Evolutionary conservation across 2,329 filamentous ascomycete genomes (phyloP), one percentile per base, ranked within the genome.

Genomic region (Colletotrichum incanum): DNA sequence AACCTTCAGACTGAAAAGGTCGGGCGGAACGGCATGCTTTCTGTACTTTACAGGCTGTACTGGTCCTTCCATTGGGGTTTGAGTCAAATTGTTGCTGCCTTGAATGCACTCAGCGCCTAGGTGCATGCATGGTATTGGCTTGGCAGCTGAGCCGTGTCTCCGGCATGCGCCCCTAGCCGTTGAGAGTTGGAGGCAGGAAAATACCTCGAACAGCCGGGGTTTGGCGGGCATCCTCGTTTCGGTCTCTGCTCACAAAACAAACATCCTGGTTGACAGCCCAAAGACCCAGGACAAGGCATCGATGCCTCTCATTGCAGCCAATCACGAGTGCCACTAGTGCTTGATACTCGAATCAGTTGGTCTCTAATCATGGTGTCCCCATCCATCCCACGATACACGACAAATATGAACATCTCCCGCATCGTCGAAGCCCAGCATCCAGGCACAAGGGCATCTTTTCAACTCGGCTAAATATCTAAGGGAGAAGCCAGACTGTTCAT

Each of bases 51-150:
- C 18, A 31, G 26, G 16, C 3, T 34, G 18, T 54, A 7, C 16
- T 7, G 49, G 16, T 8, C 16, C 26, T 52, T 31, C 23, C 14
- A 11, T 52, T 52, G 26, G 49, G 1, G 20, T n/a, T 8, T n/a
- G 37, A 39, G 26, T 41, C 16, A 14, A n/a, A 12, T 20, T 62
- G 31, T 41, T 31, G 60, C 60, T 26, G 45, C 47, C 52, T 65
- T 45, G 55, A 7, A 28, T 50, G 43, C 37, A 50, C 18, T 26
- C 43, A 18, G 49, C 28, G 37, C 43, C n/a, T 11, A n/a, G 26
- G n/a, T 23, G 65, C 59, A 72, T 52, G 43, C 69, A 72, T 52
- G 43, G 52, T 41, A 69, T 64, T 45, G 59, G 69, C 69, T 69
- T 69, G 69, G 59, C 69, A 55, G 59, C 52, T 68, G 43, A 64